Evolutionary conservation across 768 basidiomycete species (phyloP).

Genomic region (Naematelia encephala): DNA sequence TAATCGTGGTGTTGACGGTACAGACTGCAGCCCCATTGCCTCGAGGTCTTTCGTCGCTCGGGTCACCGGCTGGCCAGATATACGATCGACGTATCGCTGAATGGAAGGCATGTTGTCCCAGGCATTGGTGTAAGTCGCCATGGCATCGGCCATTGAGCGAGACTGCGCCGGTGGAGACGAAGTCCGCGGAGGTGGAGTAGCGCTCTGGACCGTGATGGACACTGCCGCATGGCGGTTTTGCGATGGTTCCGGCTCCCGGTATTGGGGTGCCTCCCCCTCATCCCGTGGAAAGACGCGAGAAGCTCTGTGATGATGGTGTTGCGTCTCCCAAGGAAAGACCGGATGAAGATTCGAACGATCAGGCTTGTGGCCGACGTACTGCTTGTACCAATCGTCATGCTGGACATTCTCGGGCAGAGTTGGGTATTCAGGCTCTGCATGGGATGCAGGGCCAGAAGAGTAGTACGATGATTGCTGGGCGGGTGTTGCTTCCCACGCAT

Average conservation of each 20-base stretch:
- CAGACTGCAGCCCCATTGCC: conserved; percentile 16
- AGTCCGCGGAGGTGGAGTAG: conserved; percentile 16
- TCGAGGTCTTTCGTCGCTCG: conserved; percentile 9
- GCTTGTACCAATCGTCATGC: conserved; percentile 66
- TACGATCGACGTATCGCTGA: conserved; percentile 61
- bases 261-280: conserved; percentile 52
- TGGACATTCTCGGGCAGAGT: conserved; percentile 67
- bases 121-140: conserved; percentile 65
- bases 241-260: conserved; percentile 10
- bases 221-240: conserved; percentile 9
- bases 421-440: conserved; percentile 51
- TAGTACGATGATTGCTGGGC: conserved; percentile 22
- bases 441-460: conserved; percentile 10
- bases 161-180: conserved; percentile 49
- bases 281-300: conserved; percentile 43
- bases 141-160: conserved; percentile 54
- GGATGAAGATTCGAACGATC: conserved; percentile 69
- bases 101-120: conserved; percentile 83
- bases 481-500: conserved; percentile 74
- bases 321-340: conserved; percentile 94
- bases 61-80: conserved; percentile 31
- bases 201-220: conserved; percentile 9
- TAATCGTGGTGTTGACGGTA: conserved; percentile 26
- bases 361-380: conserved; percentile 55
- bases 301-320: conserved; percentile 33